Percentiles rank a stretch among this genome's conserved stretches.
Conservation (phyloP, 2,329 filamentous ascomycete species). For the Plenodomus biglobosus region DNA sequence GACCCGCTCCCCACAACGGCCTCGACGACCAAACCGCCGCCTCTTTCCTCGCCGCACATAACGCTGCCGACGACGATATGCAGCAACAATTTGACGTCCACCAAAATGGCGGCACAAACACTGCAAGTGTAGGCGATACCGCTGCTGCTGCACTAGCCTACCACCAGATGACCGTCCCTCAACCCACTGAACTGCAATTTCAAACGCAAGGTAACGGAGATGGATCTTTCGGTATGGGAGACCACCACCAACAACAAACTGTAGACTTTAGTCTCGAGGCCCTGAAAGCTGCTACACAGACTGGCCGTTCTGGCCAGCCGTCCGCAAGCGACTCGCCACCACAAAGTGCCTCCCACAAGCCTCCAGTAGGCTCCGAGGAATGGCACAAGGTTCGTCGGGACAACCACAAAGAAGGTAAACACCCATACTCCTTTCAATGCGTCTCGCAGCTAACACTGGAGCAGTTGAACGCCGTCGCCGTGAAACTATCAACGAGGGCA, state of each 20-base stretch:
- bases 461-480: slow-evolving; percentile 91
- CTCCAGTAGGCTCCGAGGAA: slow-evolving; percentile 90
- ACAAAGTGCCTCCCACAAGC: slow-evolving; percentile 58
- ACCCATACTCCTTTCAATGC: slow-evolving; percentile 18
- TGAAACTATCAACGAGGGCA: slow-evolving; percentile 98
- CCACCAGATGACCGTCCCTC: slow-evolving; percentile 59
- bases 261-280: slow-evolving; percentile 51
- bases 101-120: slow-evolving; percentile 57
- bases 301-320: slow-evolving; percentile 49
- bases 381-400: slow-evolving; percentile 98
- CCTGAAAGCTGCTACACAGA: slow-evolving; percentile 52
- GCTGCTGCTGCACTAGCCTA: slow-evolving; percentile 60
- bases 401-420: slow-evolving; percentile 94
- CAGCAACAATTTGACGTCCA: slow-evolving; percentile 47
- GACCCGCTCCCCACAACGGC: slow-evolving; percentile 44
- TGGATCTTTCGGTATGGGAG: slow-evolving; percentile 48
- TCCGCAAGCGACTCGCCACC: slow-evolving; percentile 41
- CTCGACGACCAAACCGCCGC: slow-evolving; percentile 43
- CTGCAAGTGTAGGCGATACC: slow-evolving; percentile 57
- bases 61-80: slow-evolving; percentile 48
- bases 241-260: slow-evolving; percentile 45
- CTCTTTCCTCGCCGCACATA: slow-evolving; percentile 45
- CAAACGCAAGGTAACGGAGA: slow-evolving; percentile 50
- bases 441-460: slow-evolving; percentile 7
- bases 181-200: slow-evolving; percentile 58